Evolutionary conservation across 2,329 filamentous ascomycete species (phyloP), one percentile per base, ranked within the genome.

Genomic region (Westerdykella ornata): DNA sequence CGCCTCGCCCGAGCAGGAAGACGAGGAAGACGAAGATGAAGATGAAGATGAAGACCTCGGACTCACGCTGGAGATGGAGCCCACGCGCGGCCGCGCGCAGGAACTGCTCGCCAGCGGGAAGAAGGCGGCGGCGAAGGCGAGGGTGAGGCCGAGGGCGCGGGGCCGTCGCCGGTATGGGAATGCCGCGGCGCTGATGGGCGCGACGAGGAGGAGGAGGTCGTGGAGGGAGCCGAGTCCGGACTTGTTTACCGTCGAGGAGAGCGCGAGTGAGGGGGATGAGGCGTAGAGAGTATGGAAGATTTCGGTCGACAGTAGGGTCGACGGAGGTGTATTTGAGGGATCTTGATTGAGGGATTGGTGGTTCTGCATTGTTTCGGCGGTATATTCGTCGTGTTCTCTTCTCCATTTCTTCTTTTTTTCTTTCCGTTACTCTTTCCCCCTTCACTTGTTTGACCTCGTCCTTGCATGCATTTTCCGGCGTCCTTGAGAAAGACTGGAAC

Each of bases 221-320:
- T 69, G 66, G 62, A 52, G 65, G 15, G 67, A 67, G 39, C 67
- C 67, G 12, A 66, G 63, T 42, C 60, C 60, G 1, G 66, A 68
- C 37, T 54, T 69, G 1, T 69, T 68, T 51, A 69, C 66, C 15
- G 64, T 69, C 19, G 59, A 63, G 34, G 67, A 69, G 44, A 66
- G 66, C 6, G 63, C 62, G 26, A 65, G 68, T 46, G 62, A 62
- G 12, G 61, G 63, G 35, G 42, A 26, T 59, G 14, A 48, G 56
- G 37, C 53, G 58, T 13, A 37, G 52, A 37, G 62, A 57, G 47
- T n/a, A n/a, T n/a, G n/a, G n/a, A n/a, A n/a, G n/a, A n/a, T n/a
- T n/a, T n/a, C n/a, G n/a, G n/a, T n/a, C n/a, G 49, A 49, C 20
- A 60, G 53, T 37, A 62, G 60, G 54, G 51, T 55, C 52, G 61